Conservation (phyloP, 805 yeast genomes). For the Metschnikowia dekortorum region DNA sequence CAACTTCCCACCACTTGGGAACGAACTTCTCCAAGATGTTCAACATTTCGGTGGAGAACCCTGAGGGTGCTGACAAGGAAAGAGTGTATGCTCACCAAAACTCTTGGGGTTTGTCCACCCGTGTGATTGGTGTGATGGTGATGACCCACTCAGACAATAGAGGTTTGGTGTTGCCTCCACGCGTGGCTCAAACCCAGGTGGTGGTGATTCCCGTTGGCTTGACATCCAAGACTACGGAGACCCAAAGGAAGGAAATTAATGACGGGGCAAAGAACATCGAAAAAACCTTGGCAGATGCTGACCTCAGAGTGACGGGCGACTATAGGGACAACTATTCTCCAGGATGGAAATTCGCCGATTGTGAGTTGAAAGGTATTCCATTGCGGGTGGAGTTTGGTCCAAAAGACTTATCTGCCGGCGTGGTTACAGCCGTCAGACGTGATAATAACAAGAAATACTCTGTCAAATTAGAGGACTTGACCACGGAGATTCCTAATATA, state of each 20-base stretch:
- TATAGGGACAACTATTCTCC: conserved; percentile 93
- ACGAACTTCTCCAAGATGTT: conserved; percentile 99
- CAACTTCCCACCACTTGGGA: conserved; percentile 96
- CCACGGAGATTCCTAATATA: conserved; percentile 63
- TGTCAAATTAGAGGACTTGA: conserved; percentile 63
- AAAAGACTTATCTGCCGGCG: conserved; percentile 76
- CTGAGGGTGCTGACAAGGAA: conserved; percentile 84
- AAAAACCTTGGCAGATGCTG: conserved; percentile 51
- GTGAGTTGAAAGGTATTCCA: conserved; percentile 96
- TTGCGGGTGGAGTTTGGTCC: conserved; percentile 95
- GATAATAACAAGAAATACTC: conserved; percentile 74
- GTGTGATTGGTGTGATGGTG: conserved; percentile 98
- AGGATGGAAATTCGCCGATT: conserved; percentile 98
- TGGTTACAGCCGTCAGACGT: conserved; percentile 89
- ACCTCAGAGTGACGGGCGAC: conserved; percentile 77
- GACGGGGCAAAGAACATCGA: conserved; percentile 71
- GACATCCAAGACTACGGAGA: conserved; percentile 78
- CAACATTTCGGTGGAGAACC: conserved; percentile 91
- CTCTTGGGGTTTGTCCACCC: conserved; percentile 98
- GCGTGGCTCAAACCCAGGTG: conserved; percentile 89
- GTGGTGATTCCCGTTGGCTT: conserved; percentile 94
- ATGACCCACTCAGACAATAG: conserved; percentile 98
- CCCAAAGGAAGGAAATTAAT: conserved; percentile 64
- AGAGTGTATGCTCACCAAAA: conserved; percentile 90
- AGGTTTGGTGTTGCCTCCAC: conserved; percentile 96